Evolutionary conservation across 2,329 filamentous ascomycete genomes (phyloP), one percentile per base, ranked within the genome.

Genomic region (Setomelanomma holmii): DNA sequence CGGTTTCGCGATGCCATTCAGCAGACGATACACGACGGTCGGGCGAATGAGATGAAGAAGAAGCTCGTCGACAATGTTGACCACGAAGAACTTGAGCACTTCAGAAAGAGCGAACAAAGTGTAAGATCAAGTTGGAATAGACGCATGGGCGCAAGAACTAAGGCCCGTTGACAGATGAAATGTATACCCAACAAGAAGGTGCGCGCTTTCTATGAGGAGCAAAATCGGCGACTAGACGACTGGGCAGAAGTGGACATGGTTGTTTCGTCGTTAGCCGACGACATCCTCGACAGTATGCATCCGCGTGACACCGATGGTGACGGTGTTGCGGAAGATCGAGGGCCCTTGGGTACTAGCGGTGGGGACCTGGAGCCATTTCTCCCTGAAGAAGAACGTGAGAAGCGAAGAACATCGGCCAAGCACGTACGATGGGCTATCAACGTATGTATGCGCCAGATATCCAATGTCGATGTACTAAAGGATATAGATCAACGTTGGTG

Each of bases 401-500:
- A 75, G 55, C 72, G 84, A 30, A 67, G 71, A 33, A 80, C 77
- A 27, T 79, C 76, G 3, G 76, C 77, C 14, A 76, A 75, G 52
- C 76, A 80, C 45, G 82, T 83, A 0, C 79, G 76, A 58, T 83
- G 81, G 80, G 84, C 84, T 0, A 84, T 85, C 61, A 84, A 84
- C 63, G 77, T 77, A 56, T 51, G 72, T 58, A 5, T 12, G n/a
- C n/a, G n/a, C n/a, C n/a, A n/a, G n/a, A n/a, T n/a, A n/a, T n/a
- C n/a, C n/a, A n/a, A n/a, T n/a, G n/a, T n/a, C n/a, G n/a, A n/a
- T n/a, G n/a, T n/a, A n/a, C n/a, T n/a, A n/a, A n/a, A n/a, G n/a
- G n/a, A n/a, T n/a, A n/a, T n/a, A 79, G 76, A 79, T 86, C 64
- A 87, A 87, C 54, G 79, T 86, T 5, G 67, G 82, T n/a, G 84